Evolutionary conservation across 2,329 filamentous ascomycete species (phyloP).

Genomic region (Eutypella sp.): DNA sequence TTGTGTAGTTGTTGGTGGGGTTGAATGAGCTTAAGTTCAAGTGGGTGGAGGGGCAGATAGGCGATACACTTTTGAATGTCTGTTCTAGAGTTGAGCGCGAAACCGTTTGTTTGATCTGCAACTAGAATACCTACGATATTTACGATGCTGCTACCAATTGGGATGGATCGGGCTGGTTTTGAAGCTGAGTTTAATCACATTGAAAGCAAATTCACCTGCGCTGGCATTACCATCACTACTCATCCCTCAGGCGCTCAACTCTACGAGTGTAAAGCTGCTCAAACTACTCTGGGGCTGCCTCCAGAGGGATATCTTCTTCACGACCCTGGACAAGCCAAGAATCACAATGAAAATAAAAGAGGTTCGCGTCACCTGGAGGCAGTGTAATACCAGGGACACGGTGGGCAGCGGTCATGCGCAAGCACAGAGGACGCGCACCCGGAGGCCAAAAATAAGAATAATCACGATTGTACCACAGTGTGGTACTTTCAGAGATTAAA

Average conservation of each 20-base stretch:
- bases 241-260: neutral
- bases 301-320: slow-evolving; percentile 53
- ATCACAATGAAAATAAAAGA: slow-evolving; percentile 60
- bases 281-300: too few relatives aligned
- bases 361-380: slow-evolving; percentile 65
- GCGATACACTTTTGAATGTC: too few relatives aligned
- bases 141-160: too few relatives aligned
- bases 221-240: neutral
- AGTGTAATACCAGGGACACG: slow-evolving; percentile 76
- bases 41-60: slow-evolving; percentile 1
- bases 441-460: slow-evolving; percentile 71
- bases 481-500: slow-evolving; percentile 89
- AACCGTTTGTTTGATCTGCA: too few relatives aligned
- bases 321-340: slow-evolving; percentile 45
- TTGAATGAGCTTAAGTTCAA: neutral
- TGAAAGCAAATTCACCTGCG: neutral
- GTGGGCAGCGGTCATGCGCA: slow-evolving; percentile 61
- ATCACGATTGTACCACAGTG: slow-evolving; percentile 68
- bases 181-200: neutral
- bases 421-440: slow-evolving; percentile 61
- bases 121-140: too few relatives aligned
- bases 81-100: too few relatives aligned
- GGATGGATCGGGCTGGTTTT: too few relatives aligned
- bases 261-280: too few relatives aligned
- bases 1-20: too few relatives aligned